phyloP scores from a whole-genome alignment of 1,284 basidiomycete species.

The Cryptococcus wingfieldii region DNA sequence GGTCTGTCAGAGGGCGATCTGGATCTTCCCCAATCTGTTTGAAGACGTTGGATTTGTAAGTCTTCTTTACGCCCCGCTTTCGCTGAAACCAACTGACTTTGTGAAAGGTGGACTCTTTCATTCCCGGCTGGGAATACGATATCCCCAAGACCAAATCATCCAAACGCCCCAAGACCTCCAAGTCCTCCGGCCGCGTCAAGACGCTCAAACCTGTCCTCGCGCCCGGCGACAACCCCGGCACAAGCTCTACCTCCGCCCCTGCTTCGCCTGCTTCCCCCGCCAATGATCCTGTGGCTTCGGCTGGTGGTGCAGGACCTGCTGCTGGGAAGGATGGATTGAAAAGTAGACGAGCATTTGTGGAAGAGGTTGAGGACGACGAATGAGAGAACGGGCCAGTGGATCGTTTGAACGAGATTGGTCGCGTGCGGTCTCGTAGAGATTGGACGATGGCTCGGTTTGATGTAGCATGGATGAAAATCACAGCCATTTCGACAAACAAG shows the following conservation, averaged over 20 bases:
- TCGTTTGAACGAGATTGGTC: background rate
- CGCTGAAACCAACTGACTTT: background rate
- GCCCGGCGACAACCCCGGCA: conserved; percentile 8
- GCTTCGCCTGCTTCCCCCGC: background rate
- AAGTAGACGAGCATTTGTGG: conserved; percentile 30
- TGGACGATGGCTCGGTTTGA: too few relatives aligned
- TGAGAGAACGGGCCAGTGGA: background rate
- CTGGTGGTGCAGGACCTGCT: conserved; percentile 3
- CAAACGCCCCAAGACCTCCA: background rate
- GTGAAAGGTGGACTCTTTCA: conserved; percentile 87
- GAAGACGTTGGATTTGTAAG: conserved; percentile 98
- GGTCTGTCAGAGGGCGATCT: conserved; percentile 83
- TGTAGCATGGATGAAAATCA: too few relatives aligned
- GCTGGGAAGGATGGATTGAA: conserved; percentile 4
- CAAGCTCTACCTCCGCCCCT: conserved; percentile 3
- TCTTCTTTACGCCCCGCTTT: conserved; percentile 24
- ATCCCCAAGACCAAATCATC: conserved; percentile 73
- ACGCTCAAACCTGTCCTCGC: background rate
- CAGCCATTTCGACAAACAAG: too few relatives aligned
- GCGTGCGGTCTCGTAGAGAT: too few relatives aligned
- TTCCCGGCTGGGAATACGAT: conserved; percentile 97
- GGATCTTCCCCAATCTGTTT: conserved; percentile 98
- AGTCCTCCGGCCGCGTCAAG: background rate
- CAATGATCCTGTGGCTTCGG: conserved; percentile 4
- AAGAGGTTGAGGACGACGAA: conserved; percentile 29